Evolutionary conservation across 306 rosid species (phyloP), one percentile per base, ranked within the genome.

Genomic region (Mucuna pruriens): DNA sequence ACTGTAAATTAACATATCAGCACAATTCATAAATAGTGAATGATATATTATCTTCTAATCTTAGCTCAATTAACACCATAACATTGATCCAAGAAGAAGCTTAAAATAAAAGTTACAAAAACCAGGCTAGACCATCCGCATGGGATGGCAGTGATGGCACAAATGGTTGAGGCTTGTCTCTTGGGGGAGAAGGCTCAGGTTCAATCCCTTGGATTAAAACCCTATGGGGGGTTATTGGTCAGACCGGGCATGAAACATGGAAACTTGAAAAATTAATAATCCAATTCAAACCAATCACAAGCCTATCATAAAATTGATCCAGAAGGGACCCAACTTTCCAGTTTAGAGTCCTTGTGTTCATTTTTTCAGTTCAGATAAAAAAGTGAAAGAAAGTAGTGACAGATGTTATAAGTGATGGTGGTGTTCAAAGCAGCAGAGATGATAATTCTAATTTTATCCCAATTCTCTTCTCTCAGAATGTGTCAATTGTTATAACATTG

Each of bases 401-500:
- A 65, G 12, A 52, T 54, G 52, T 13, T 42, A 77, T 51, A 31
- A 65, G 46, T 25, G 15, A 44, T 39, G 65, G 51, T n/a, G 36
- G 25, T 6, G 49, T 46, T 77, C 40, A 65, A 49, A 65, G 63
- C 39, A 77, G 25, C 9, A 16, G 39, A 77, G 19, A 34, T 5
- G 17, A 33, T 4, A 63, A 40, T 71, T 44, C 61, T 22, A 51
- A 9, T 51, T 29, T 29, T 6, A 45, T 75, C 33, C 61, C 80
- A 76, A 45, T 42, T 23, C 38, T 74, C 54, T 16, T 60, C 71
- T 60, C 57, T 60, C 7, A 9, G 49, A 64, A 36, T 4, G 23
- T 34, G 38, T 2, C 15, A 42, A 46, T 83, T 15, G 87, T 86
- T 87, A 90, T 26, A 17, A 90, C 65, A 0, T 78, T 78, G 55